A percentile compares a stretch with the other conserved stretches of the same genome.
phyloP scores from a whole-genome alignment of 768 basidiomycete species.

The Bullera alba region DNA sequence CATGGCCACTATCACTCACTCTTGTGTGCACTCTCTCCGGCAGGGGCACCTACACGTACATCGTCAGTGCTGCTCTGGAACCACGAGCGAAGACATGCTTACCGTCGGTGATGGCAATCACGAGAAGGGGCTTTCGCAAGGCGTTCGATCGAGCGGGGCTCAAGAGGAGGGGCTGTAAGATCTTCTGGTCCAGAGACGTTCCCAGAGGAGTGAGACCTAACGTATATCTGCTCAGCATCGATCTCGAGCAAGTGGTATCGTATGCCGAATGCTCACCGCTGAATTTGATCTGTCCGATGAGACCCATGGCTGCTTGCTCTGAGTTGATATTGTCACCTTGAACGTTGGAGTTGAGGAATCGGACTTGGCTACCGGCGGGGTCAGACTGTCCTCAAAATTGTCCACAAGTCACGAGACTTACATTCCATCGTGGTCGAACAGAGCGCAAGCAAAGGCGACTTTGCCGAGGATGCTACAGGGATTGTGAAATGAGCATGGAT shows the following conservation, averaged over 20 bases:
- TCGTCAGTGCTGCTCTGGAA: background rate
- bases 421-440: conserved; percentile 49
- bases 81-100: background rate
- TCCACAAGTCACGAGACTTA: background rate
- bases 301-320: conserved; percentile 42
- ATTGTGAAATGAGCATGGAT: background rate
- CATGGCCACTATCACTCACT: background rate
- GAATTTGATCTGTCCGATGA: conserved; percentile 48
- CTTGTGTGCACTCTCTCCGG: conserved; percentile 38
- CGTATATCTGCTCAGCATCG: too few relatives aligned
- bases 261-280: conserved; percentile 22
- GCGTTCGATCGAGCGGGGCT: conserved; percentile 40
- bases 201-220: conserved; percentile 48
- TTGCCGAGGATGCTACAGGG: conserved; percentile 35
- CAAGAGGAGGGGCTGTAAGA: conserved; percentile 48
- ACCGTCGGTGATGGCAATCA: conserved; percentile 29
- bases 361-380: conserved; percentile 40
- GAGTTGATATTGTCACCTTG: conserved; percentile 47
- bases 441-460: conserved; percentile 45
- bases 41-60: conserved; percentile 38
- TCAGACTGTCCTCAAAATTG: too few relatives aligned
- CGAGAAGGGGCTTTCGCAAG: conserved; percentile 48
- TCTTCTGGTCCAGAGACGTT: conserved; percentile 45
- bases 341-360: conserved; percentile 47
- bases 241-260: background rate